Evolutionary conservation across 2,329 filamentous ascomycete genomes (phyloP), one percentile per base, ranked within the genome.

Genomic region (Plenodomus lindquistii): DNA sequence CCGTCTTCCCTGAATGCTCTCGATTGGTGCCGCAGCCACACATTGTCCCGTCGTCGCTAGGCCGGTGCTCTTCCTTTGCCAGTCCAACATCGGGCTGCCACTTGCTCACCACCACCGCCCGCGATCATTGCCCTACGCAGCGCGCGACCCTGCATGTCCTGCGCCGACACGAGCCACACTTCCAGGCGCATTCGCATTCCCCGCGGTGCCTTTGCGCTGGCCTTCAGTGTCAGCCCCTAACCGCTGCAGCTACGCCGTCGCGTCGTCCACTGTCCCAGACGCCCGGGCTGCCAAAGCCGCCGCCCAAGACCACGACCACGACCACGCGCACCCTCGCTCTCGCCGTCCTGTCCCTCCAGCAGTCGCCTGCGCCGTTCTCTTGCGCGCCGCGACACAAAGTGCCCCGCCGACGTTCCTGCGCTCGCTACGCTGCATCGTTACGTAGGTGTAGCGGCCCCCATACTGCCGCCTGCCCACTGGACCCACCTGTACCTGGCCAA

Each of bases 401-500:
- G 46, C 48, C 41, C 47, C 48, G 50, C 53, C 52, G 44, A 42
- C 24, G 31, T 47, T 46, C 46, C 31, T 37, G 42, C 48, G 48
- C 48, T 46, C 46, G 44, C 44, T 34, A 15, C 20, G 31, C 35
- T 24, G 22, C 46, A 47, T 47, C 51, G 50, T 51, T 48, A 55
- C 57, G 45, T 54, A 58, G 51, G 55, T 55, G 45, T 54, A 58
- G 51, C 52, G 50, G 55, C 55, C 54, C 47, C 50, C 55, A 50
- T 48, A 43, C 59, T 61, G 55, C 60, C 62, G 63, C 65, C 63
- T 62, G 54, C 54, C 54, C 52, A 52, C 46, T 52, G 51, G 59
- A 54, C 48, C 65, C 54, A 56, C 54, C 61, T 59, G 48, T 40
- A 42, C 51, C 55, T 57, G 46, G 53, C 50, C 54, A 57, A 48